Base-by-base conservation (phyloP, 257 asterid species). In the Solanum chiquidenum region DNA sequence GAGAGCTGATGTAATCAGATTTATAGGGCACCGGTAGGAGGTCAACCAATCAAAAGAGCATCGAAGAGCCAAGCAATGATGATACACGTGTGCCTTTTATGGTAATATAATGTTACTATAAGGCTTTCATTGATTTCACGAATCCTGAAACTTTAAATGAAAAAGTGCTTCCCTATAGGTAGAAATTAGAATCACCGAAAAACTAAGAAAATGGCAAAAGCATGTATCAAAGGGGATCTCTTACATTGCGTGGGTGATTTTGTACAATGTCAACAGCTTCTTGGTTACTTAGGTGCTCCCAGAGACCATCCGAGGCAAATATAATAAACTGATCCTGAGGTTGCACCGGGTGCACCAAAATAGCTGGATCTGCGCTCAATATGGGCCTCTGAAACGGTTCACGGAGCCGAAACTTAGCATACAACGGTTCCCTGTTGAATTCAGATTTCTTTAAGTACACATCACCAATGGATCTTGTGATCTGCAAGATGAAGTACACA, bases 201-300 rank as follows among this genome's bases (percentile, higher is more conserved):
- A 46, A 5, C 68, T 46, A 18, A 6, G 64, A 3, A 34, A 13
- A 72, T 33, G 83, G 35, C 46, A 38, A 10, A 58, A 60, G 73
- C 86, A 37, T 76, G 52, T 21, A 20, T 49, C 21, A 13, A 21
- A 42, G 16, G 16, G 9, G 37, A 82, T 85, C 86, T 33, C 96
- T 93, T 91, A 95, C 98, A 87, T 60, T 87, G 90, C 90, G 94
- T 4, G 93, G 95, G 87, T 92, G 92, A 55, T 92, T 94, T 87
- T 95, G 95, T 86, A 95, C 98, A 38, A 95, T 91, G 86, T 91
- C 93, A 83, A 95, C 95, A 37, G 98, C 97, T 86, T 95, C 97
- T 91, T 95, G 96, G 91, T 95, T 95, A 83, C 93, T 91, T 31
- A 95, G 93, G 90, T 95, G 98, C 91, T 95, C 98, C 98, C 98